These are phyloP conservation scores for Gaeumannomyces sp. DNA, from an alignment of 2,329 filamentous ascomycete genomes.

Conservation along the genomic window DNA sequence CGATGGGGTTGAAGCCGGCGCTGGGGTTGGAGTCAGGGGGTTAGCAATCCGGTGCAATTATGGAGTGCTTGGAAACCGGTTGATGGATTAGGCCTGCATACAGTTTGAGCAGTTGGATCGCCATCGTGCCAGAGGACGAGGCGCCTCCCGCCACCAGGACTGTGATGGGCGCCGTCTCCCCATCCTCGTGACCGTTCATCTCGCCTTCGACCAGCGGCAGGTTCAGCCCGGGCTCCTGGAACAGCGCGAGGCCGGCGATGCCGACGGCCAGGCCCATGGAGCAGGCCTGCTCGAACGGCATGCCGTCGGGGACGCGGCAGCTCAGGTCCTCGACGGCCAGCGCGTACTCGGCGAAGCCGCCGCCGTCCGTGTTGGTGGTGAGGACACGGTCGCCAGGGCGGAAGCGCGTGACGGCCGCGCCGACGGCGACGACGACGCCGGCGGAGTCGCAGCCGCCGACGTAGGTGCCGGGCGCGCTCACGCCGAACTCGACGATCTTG, in stretches of 20 bases:
- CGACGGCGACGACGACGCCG: slow-evolving; percentile 18
- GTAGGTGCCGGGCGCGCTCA: too few relatives aligned
- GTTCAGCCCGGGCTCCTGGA: slow-evolving; percentile 18
- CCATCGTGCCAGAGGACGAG: slow-evolving; percentile 14
- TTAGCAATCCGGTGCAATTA: too few relatives aligned
- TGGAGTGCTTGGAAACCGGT: too few relatives aligned
- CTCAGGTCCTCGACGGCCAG: too few relatives aligned
- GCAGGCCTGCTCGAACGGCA: too few relatives aligned
- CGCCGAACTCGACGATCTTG: not conserved
- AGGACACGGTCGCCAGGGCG: slow-evolving; percentile 11
- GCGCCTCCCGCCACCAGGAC: slow-evolving; percentile 32
- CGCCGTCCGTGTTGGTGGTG: slow-evolving; percentile 12
- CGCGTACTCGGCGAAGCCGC: not conserved
- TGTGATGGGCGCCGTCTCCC: not conserved
- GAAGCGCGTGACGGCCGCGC: slow-evolving; percentile 9
- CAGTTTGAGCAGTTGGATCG: slow-evolving; percentile 21
- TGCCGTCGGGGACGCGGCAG: too few relatives aligned
- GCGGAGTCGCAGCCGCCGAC: slow-evolving; percentile 11
- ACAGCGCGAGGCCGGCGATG: slow-evolving; percentile 23
- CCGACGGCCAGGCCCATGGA: too few relatives aligned
- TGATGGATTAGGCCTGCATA: not conserved
- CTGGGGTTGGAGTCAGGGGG: slow-evolving; percentile 1
- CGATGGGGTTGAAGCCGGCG: slow-evolving; percentile 13
- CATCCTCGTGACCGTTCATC: not conserved
- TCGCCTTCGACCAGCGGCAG: slow-evolving; percentile 17